A percentile compares a stretch with the other conserved stretches of the same genome.
phyloP scores from a whole-genome alignment of 2,329 filamentous ascomycete species.

The Coniochaeta pulveracea region DNA sequence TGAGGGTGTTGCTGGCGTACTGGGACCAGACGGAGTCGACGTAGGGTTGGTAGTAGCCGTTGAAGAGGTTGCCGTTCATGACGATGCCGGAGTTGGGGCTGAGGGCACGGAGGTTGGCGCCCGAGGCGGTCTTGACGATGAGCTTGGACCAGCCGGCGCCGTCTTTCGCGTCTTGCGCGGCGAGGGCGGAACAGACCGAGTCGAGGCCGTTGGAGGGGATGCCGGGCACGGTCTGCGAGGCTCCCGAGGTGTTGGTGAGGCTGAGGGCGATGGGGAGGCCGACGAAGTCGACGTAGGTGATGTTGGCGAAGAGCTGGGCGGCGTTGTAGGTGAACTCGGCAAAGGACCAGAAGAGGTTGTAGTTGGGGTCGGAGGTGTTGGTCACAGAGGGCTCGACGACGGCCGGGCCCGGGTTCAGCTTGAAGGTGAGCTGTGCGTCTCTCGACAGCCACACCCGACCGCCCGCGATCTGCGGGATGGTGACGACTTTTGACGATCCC shows the following conservation, averaged over 20 bases:
- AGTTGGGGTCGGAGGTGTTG: constrained; percentile 53
- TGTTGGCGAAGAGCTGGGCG: constrained; percentile 52
- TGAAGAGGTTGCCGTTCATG: constrained; percentile 31
- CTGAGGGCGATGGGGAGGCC: constrained; percentile 48
- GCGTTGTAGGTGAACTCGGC: constrained; percentile 58
- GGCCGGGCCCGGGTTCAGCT: constrained; percentile 55
- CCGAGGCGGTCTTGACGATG: constrained; percentile 25
- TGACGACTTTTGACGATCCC: constrained; percentile 46
- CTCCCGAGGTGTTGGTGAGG: constrained; percentile 34
- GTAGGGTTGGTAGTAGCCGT: constrained; percentile 37
- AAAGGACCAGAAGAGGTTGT: constrained; percentile 52
- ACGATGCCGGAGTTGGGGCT: constrained; percentile 39
- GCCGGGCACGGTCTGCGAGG: constrained; percentile 34
- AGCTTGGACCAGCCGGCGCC: constrained; percentile 40
- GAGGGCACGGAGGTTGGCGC: constrained; percentile 34
- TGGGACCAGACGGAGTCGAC: constrained; percentile 40
- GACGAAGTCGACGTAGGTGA: constrained; percentile 69
- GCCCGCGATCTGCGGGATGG: constrained; percentile 59
- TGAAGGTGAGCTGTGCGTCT: constrained; percentile 50
- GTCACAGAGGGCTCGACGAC: constrained; percentile 66
- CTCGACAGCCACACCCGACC: constrained; percentile 63
- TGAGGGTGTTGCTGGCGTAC: constrained; percentile 31
- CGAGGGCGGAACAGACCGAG: constrained; percentile 30
- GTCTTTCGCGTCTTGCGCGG: constrained; percentile 31
- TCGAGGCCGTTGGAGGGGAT: constrained; percentile 33